phyloP scores from a whole-genome alignment of 1,139 yeast species.

The Suhomyces bribrorum region DNA sequence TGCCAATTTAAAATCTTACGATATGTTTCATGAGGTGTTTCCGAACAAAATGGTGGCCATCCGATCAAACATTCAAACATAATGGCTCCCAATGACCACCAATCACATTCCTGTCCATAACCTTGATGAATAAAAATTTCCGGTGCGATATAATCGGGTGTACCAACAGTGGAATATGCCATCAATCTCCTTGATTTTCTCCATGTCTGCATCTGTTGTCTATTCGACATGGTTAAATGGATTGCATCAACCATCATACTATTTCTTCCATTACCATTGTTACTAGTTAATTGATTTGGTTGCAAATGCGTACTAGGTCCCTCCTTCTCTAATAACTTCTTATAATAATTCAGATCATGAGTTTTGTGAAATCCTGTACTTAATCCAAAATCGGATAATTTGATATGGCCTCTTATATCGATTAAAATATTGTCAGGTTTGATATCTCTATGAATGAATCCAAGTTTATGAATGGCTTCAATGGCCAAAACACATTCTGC shows the following conservation, averaged over 20 bases:
- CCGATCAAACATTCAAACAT: conserved; percentile 99
- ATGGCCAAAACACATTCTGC: conserved; percentile 86
- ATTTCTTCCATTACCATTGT: conserved; percentile 47
- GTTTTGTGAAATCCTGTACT: conserved; percentile 86
- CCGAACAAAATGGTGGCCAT: conserved; percentile 99
- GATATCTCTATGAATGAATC: conserved; percentile 77
- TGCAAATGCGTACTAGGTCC: conserved; percentile 29
- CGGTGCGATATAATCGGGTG: conserved; percentile 98
- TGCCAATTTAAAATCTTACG: conserved; percentile 94
- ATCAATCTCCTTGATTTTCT: conserved; percentile 90
- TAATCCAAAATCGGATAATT: conserved; percentile 78
- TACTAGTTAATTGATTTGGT: conserved; percentile 23
- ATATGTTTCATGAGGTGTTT: conserved; percentile 98
- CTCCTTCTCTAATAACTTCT: conserved; percentile 69
- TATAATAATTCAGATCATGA: conserved; percentile 76
- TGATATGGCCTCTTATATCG: conserved; percentile 78
- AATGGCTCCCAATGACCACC: conserved; percentile 99
- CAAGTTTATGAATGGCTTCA: conserved; percentile 78
- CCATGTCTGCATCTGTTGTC: conserved; percentile 99
- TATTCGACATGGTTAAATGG: conserved; percentile 89
- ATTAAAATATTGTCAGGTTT: conserved; percentile 81
- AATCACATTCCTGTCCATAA: conserved; percentile 98
- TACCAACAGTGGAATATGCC: conserved; percentile 99
- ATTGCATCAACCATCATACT: conserved; percentile 94
- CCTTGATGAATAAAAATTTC: conserved; percentile 97